Percentiles rank a stretch among this genome's conserved stretches.
These are phyloP conservation scores for Raphidocelis subcapitata DNA, from an alignment of 139 green algal species.

Conservation along the genomic window DNA sequence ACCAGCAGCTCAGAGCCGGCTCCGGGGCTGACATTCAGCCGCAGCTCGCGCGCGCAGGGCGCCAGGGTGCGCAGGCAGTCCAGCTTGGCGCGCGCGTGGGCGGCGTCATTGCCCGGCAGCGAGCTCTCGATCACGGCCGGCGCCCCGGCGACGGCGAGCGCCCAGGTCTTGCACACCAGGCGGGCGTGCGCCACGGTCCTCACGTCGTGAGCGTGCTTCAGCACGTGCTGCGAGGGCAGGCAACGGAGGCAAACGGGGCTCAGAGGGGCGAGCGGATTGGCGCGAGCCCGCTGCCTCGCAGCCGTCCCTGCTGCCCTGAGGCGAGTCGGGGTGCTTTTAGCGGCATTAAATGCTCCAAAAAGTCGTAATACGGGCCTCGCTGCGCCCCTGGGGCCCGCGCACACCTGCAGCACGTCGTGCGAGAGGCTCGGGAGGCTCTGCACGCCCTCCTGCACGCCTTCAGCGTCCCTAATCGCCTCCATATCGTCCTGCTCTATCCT, in stretches of 20 bases:
- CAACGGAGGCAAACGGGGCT: background rate
- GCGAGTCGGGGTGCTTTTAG: background rate
- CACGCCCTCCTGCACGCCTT: too few relatives aligned
- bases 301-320: background rate
- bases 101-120: background rate
- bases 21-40: too few relatives aligned
- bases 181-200: constrained; percentile 5
- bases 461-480: too few relatives aligned
- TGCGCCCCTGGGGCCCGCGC: background rate
- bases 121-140: background rate
- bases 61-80: too few relatives aligned
- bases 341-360: background rate
- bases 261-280: background rate
- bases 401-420: constrained; percentile 21
- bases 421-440: background rate
- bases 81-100: background rate
- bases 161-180: constrained; percentile 11
- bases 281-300: background rate
- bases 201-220: constrained; percentile 4
- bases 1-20: too few relatives aligned
- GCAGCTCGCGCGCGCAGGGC: too few relatives aligned
- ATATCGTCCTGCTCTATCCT: too few relatives aligned
- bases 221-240: constrained; percentile 8
- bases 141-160: background rate
- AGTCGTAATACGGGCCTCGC: background rate